phyloP scores from a whole-genome alignment of 768 basidiomycete species.

The Trametopsis cervina region DNA sequence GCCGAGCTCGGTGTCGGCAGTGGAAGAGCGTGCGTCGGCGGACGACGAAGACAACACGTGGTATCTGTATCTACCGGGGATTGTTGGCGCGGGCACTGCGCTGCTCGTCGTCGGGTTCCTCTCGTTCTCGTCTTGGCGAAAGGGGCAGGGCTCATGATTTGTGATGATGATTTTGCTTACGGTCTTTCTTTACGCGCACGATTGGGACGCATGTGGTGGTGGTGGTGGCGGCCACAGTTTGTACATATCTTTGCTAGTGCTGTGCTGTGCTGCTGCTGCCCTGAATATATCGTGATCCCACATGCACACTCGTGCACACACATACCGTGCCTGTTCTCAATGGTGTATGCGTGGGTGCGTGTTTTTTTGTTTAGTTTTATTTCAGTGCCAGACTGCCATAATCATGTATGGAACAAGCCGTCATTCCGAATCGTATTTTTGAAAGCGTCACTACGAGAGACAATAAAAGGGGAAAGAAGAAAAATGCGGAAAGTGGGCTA shows the following conservation, averaged over 20 bases:
- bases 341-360: too few species aligned
- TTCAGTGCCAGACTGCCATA: too few species aligned
- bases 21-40: conserved; percentile 38
- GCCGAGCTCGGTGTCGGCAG: conserved; percentile 30
- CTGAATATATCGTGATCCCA: too few species aligned
- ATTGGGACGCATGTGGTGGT: too few species aligned
- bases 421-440: not conserved
- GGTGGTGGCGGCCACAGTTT: too few species aligned
- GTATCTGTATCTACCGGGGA: conserved; percentile 73
- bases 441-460: not conserved
- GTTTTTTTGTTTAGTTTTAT: too few species aligned
- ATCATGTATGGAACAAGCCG: not conserved
- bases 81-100: conserved; percentile 82
- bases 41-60: conserved; percentile 66
- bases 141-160: conserved; percentile 18
- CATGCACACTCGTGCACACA: too few species aligned
- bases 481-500: too few species aligned
- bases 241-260: too few species aligned
- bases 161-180: not conserved
- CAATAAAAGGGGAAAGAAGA: not conserved
- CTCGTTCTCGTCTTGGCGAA: conserved; percentile 52
- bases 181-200: not conserved
- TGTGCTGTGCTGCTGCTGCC: too few species aligned
- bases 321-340: not conserved
- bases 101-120: conserved; percentile 71